These are phyloP conservation scores for Nemania sp. DNA, from an alignment of 2,329 filamentous ascomycete genomes.

Conservation along the genomic window DNA sequence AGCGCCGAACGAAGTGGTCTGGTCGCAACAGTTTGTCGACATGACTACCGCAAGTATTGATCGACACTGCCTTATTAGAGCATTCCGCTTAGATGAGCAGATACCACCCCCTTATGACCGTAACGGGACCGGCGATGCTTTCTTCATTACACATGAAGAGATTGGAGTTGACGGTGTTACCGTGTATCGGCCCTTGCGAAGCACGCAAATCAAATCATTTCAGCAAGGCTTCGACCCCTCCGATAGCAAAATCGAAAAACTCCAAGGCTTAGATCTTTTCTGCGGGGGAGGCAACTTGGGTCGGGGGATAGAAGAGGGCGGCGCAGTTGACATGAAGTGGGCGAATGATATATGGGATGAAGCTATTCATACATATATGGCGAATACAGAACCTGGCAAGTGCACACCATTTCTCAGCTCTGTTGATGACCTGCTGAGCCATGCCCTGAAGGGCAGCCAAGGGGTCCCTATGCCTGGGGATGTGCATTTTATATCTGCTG, in stretches of 20 bases:
- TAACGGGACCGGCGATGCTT: conserved; percentile 68
- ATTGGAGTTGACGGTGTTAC: conserved; percentile 30
- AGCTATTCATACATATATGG: conserved; percentile 75
- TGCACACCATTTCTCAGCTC: conserved; percentile 69
- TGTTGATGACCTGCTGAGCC: conserved; percentile 67
- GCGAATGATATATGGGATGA: conserved; percentile 67
- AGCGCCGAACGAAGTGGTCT: conserved; percentile 56
- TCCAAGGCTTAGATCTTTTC: conserved; percentile 72
- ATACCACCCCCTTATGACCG: conserved; percentile 69
- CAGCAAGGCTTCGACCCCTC: conserved; percentile 61
- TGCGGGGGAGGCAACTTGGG: conserved; percentile 80
- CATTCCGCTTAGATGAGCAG: conserved; percentile 49
- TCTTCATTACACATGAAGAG: conserved; percentile 60
- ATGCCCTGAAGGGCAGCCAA: conserved; percentile 56
- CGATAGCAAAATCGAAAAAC: conserved; percentile 39
- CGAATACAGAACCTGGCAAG: conserved; percentile 56
- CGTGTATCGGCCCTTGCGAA: conserved; percentile 43
- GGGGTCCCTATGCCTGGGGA: conserved; percentile 63
- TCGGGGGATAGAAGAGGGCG: conserved; percentile 73
- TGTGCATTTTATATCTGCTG: conserved; percentile 71
- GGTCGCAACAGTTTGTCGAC: conserved; percentile 36
- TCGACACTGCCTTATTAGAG: conserved; percentile 63
- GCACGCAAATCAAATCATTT: conserved; percentile 42
- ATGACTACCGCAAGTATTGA: conserved; percentile 50
- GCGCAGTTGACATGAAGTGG: conserved; percentile 66